These are phyloP conservation scores for Rubus parviflorus DNA, from an alignment of 306 rosid species.

Conservation along the genomic window DNA sequence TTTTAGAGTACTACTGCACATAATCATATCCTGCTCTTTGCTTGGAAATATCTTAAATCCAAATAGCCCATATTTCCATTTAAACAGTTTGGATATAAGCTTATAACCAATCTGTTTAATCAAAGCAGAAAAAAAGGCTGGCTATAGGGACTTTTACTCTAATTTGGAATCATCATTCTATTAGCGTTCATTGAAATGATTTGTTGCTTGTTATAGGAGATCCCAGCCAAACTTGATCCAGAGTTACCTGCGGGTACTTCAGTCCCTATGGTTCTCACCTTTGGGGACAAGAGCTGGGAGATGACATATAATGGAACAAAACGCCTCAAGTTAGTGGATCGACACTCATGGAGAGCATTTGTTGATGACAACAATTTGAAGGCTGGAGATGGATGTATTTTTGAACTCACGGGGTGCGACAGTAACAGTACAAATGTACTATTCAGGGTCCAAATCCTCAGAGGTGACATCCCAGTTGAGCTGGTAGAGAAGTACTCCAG, in stretches of 20 bases:
- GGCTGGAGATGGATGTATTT: conserved; percentile 56
- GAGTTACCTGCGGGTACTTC: conserved; percentile 30
- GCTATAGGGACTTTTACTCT: background rate
- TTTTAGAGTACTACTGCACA: background rate
- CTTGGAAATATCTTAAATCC: background rate
- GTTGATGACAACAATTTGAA: conserved; percentile 44
- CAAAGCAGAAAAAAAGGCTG: background rate
- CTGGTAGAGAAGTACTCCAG: conserved; percentile 18
- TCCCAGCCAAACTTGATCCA: background rate
- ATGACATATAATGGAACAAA: conserved; percentile 30
- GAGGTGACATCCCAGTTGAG: conserved; percentile 57
- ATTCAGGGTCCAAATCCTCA: conserved; percentile 60
- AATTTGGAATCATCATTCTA: background rate
- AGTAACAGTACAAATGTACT: conserved; percentile 24
- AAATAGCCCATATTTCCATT: background rate
- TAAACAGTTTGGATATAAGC: background rate
- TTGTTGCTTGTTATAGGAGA: conserved; percentile 15
- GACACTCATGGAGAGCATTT: conserved; percentile 40
- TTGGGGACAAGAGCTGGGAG: conserved; percentile 41
- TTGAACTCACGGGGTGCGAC: conserved; percentile 43
- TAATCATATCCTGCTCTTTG: background rate
- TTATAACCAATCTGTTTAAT: background rate
- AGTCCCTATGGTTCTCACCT: conserved; percentile 37
- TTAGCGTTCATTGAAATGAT: conserved; percentile 7
- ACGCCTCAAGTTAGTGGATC: conserved; percentile 1